Base-by-base conservation (phyloP, 2,329 filamentous ascomycete species). In the Colletotrichum cuscutae region DNA sequence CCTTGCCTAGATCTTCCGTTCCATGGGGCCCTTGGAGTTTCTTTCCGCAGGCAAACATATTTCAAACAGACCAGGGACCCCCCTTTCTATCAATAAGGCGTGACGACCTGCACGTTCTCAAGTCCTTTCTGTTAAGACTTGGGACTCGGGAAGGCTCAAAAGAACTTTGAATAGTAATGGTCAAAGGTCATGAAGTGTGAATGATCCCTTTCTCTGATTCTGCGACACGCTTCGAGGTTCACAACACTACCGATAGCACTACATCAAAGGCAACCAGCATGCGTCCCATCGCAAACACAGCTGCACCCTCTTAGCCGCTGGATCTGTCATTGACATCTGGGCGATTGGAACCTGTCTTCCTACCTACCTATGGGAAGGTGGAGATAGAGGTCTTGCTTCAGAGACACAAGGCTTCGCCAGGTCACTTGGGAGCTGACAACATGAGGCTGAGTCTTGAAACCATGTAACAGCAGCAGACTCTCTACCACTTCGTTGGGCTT, bases 1-100 rank as follows among this genome's bases (percentile, higher is more conserved):
- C 65, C 66, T 37, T 69, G 56, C 54, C 60, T 53, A 28, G 60
- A 72, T 72, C 56, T 70, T 70, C 56, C 22, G 70, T 60, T 30
- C 46, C 26, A 42, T 19, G 37, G 37, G 37, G 37, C 15, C 37
- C 37, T 19, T 42, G 15, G 37, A 42, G 37, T 42, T 42, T 42
- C 37, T 42, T 42, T 42, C 13, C 37, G 37, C 4, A 24, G 54
- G 54, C 60, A 53, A 65, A 56, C 54, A 49, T 28, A 26, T 35
- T 35, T 37, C 52, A 61, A 42, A 52, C 60, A 28, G 60, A 52
- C 61, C 61, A 61, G 60, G 60, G 71, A 52, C 49, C 71, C 69
- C 66, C 19, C 37, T 71, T 65, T 71, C 49, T 61, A 49, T 35
- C 54, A 54, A 30, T 24, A 61, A 53, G 65, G 67, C 42, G 19